These are phyloP conservation scores for Rhododendron ovatum DNA, from an alignment of 148 eudicot species.

Conservation along the genomic window DNA sequence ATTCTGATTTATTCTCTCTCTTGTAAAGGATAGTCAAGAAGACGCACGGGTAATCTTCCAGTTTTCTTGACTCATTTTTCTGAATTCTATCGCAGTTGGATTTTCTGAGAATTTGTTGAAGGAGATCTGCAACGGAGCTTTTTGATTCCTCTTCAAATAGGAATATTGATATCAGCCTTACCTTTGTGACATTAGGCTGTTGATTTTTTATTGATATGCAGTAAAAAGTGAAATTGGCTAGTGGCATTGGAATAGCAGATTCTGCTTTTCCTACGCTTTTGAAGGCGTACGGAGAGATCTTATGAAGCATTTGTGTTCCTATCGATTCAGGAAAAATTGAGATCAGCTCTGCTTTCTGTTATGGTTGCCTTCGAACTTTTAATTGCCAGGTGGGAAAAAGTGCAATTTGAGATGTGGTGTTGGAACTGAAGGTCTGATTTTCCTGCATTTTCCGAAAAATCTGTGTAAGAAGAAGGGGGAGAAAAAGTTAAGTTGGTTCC, in stretches of 20 bases:
- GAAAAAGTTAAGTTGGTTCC: not conserved
- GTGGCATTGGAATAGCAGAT: not conserved
- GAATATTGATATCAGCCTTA: not conserved
- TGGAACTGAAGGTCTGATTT: not conserved
- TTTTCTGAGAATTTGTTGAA: not conserved
- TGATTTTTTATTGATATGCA: not conserved
- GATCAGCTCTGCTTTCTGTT: not conserved
- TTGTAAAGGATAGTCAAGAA: not conserved
- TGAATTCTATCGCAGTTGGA: slow-evolving; percentile 1
- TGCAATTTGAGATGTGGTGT: not conserved
- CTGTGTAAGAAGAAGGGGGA: not conserved
- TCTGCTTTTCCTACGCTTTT: not conserved
- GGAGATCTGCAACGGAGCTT: not conserved
- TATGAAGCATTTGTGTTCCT: not conserved
- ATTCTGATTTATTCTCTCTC: not conserved
- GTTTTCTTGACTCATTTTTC: slow-evolving; percentile 4
- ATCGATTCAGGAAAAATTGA: not conserved
- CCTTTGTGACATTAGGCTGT: not conserved
- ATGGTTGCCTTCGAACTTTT: not conserved
- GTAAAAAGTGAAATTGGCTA: not conserved
- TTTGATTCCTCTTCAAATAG: not conserved
- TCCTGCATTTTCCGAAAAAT: not conserved
- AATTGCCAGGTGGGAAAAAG: not conserved
- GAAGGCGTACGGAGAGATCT: not conserved
- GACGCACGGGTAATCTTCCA: slow-evolving; percentile 3